Conservation (phyloP, 2,329 filamentous ascomycete species). For the Fusarium pininemorale region DNA sequence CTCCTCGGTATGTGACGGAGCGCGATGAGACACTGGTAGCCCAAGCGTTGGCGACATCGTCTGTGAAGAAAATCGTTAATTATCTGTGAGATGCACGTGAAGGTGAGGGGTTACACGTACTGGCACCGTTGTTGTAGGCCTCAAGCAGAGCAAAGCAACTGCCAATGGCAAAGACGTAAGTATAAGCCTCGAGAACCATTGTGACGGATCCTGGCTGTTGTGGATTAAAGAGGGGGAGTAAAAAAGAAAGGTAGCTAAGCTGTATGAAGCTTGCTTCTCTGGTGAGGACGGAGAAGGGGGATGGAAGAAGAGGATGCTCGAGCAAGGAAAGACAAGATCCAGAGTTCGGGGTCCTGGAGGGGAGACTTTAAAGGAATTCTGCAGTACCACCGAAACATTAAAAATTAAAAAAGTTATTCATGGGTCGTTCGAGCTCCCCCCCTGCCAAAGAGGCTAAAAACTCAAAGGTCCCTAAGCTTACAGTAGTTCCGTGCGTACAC, state of each 20-base stretch:
- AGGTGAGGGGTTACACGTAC: conserved; percentile 57
- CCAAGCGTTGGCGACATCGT: conserved; percentile 88
- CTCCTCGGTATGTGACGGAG: conserved; percentile 75
- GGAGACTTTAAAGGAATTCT: conserved; percentile 31
- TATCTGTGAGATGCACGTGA: neutral
- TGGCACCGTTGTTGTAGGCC: conserved; percentile 82
- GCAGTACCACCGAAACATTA: neutral
- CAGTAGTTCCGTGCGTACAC: neutral
- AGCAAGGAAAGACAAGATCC: conserved; percentile 1
- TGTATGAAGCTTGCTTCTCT: conserved; percentile 11
- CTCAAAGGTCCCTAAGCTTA: conserved; percentile 4
- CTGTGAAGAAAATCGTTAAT: conserved; percentile 49
- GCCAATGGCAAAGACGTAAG: conserved; percentile 79
- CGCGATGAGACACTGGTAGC: conserved; percentile 84
- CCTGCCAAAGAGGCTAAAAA: neutral
- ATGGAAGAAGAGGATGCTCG: conserved; percentile 25
- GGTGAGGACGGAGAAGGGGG: neutral
- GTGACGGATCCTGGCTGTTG: conserved; percentile 41
- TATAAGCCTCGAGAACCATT: conserved; percentile 70
- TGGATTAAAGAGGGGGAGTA: neutral
- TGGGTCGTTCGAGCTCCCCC: neutral
- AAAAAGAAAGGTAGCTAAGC: conserved; percentile 3
- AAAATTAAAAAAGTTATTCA: neutral
- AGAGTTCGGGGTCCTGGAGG: conserved; percentile 12
- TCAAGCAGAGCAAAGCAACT: conserved; percentile 80